Evolutionary conservation across 179 eudicot genomes (phyloP).

Genomic region (Drosera spatulata): DNA sequence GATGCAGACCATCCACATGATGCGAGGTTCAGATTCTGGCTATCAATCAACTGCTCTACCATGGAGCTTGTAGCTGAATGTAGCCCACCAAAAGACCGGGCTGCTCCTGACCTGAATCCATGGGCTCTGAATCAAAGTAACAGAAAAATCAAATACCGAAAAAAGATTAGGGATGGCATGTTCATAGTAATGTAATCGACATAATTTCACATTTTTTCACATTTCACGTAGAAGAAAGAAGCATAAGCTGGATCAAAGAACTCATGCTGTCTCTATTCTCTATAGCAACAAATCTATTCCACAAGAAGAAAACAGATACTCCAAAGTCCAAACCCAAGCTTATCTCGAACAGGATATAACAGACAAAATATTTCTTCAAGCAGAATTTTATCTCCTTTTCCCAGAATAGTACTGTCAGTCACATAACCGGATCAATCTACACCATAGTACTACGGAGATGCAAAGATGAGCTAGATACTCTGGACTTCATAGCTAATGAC

Average conservation of each 20-base stretch:
- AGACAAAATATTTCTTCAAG: not conserved
- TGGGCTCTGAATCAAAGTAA: slow-evolving; percentile 10
- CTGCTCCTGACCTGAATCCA: slow-evolving; percentile 21
- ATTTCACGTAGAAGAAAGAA: not conserved
- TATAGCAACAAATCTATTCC: not conserved
- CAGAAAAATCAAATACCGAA: not conserved
- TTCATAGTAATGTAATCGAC: not conserved
- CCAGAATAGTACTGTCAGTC: no score
- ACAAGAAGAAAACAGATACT: not conserved
- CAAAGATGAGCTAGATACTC: no score
- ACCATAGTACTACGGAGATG: no score
- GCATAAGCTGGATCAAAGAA: not conserved
- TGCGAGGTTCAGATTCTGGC: slow-evolving; percentile 8
- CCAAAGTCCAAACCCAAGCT: not conserved
- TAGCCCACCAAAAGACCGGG: slow-evolving; percentile 19
- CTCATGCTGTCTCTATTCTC: not conserved
- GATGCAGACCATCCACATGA: slow-evolving; percentile 17
- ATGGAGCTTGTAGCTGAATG: slow-evolving; percentile 12
- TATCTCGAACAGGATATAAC: not conserved
- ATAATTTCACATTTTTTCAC: no score
- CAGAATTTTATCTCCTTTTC: no score
- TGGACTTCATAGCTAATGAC: no score
- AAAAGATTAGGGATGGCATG: not conserved
- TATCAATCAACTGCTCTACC: slow-evolving; percentile 13
- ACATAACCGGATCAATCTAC: no score